Evolutionary conservation across 345 rosid species (phyloP), one percentile per base, ranked within the genome.

Genomic region (Raphanus sativus): DNA sequence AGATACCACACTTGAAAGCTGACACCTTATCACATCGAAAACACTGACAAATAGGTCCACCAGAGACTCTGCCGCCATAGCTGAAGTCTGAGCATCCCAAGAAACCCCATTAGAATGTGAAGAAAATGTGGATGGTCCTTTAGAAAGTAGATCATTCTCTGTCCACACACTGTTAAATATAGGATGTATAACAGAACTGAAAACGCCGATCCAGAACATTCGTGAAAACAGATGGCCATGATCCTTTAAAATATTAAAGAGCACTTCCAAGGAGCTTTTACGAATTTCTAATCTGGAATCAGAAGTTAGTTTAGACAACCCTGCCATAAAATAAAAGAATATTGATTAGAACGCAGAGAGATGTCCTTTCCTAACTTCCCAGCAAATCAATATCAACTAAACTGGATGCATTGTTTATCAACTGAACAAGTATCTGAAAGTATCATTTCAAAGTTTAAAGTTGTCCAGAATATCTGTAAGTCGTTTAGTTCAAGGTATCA

Each of bases 141-240:
- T 81, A n/a, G 69, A 62, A 63, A 66, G 68, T 63, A 60, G 29
- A 71, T 84, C 89, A 70, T 74, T 84, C 88, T 71, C 86, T 71
- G 84, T 84, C 66, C 80, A 63, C 58, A 70, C 70, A 38, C 85
- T 42, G 80, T 74, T 81, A 79, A 88, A 94, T 82, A 90, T 85
- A 34, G 97, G 95, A 64, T 86, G 80, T 59, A 94, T 77, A 61
- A 86, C 83, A 70, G 89, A 85, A 68, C 75, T 79, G 77, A 88
- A 88, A 83, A 94, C 77, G 58, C 83, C 83, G 38, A 70, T 71
- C 97, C 95, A 92, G 77, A 92, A 89, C 36, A 86, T 79, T 59
- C 64, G 80, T n/a, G 97, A 88, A 86, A 94, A 94, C 48, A 91
- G 88, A 84, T 89, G 92, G 54, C 98, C 98, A 65, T 94, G 98